Conservation (phyloP, 371 early-diverging fungal genomes). For the Fennellomyces sp. region DNA sequence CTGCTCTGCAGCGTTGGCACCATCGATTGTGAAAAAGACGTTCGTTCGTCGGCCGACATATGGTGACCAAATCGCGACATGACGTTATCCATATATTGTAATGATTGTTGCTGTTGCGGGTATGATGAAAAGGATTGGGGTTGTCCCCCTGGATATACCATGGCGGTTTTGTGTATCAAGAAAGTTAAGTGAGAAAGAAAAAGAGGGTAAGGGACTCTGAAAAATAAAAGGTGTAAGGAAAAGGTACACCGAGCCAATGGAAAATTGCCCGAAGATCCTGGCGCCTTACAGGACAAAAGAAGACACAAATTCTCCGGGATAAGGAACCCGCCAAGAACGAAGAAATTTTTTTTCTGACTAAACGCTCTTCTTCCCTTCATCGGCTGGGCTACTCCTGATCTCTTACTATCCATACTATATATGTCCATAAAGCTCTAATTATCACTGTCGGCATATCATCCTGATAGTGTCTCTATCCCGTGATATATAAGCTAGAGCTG, state of each 20-base stretch:
- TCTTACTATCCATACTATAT: too few relatives aligned
- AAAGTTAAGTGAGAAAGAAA: background rate
- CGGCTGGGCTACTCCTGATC: too few relatives aligned
- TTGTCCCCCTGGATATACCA: background rate
- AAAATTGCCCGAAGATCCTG: background rate
- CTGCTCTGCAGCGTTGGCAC: conserved; percentile 13
- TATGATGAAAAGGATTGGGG: background rate
- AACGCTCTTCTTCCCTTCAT: too few relatives aligned
- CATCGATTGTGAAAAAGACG: conserved; percentile 14
- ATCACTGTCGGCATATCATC: too few relatives aligned
- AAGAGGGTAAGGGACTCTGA: background rate
- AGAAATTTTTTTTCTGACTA: conserved; percentile 77
- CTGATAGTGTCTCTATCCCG: too few relatives aligned
- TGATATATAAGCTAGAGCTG: too few relatives aligned
- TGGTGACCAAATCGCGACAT: conserved; percentile 16
- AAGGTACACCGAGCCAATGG: conserved; percentile 1
- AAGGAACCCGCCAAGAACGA: conserved; percentile 75
- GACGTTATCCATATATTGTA: conserved; percentile 15
- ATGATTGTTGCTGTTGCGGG: background rate
- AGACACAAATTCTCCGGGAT: conserved; percentile 35
- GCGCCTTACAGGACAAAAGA: background rate
- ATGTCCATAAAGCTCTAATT: too few relatives aligned
- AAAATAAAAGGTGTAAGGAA: background rate
- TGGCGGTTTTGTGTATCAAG: background rate
- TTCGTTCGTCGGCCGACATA: conserved; percentile 10